Base-by-base conservation (phyloP, 768 basidiomycete genomes). In the Leccinum truebloodii region DNA sequence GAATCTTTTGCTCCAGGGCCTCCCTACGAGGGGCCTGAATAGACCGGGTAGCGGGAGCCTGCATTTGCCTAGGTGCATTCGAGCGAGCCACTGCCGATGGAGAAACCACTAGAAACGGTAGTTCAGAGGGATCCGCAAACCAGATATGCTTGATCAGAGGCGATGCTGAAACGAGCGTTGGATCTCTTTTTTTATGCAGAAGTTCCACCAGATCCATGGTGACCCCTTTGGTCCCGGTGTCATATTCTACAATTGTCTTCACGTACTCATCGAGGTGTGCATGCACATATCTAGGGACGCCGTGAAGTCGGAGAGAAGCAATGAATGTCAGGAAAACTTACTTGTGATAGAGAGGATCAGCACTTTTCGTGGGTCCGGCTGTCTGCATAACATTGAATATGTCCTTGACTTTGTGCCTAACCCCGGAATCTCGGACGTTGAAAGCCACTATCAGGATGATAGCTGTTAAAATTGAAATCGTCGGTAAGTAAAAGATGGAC, bases 101-200 rank as follows among this genome's bases (percentile, higher is more conserved):
- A 14, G 66, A 46, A 9, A 65, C 61, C 10, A 79, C 54, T 22
- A 78, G 53, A 14, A 46, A 49, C 0, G 71, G 73, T 13, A 80
- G 67, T 18, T 78, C 74, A 4, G 65, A 71, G 6, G 65, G 57
- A 6, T 66, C 55, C 12, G 63, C 52, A 66, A 69, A 81, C 6
- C 72, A 52, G 30, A 79, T 67, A 9, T 71, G 64, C 8, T 71
- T 71, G 14, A 78, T 68, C 14, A 67, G 65, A 3, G 48, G 39
- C 22, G 64, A 30, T 18, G 32, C 34, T 7, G 30, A 39, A 22
- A 16, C 3, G 14, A 18, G 60, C 16, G 22, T 18, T 3, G 48
- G 44, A 6, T 12, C 46, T 39, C 58, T 57, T 52, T 41, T 22
- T 4, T 58, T 59, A 32, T 71, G 68, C 6, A 77, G 59, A 2